phyloP scores from a whole-genome alignment of 805 yeast genomes.

The Priceomyces fermenticarens region DNA sequence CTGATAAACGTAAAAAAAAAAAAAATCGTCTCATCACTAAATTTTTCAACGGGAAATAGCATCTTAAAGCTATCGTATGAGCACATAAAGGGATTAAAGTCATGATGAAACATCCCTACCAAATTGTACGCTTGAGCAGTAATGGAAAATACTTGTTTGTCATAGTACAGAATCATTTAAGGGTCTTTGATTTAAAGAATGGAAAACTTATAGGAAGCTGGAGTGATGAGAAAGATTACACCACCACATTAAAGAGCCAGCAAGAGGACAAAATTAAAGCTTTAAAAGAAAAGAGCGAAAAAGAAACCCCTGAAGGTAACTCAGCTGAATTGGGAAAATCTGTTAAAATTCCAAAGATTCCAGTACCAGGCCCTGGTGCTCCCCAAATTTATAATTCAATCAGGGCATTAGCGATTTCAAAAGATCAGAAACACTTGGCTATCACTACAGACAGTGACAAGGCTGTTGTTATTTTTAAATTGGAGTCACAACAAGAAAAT shows the following conservation, averaged over 20 bases:
- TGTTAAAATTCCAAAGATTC: slow-evolving; percentile 47
- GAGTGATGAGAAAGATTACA: slow-evolving; percentile 57
- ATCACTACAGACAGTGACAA: slow-evolving; percentile 83
- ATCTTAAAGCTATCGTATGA: background rate
- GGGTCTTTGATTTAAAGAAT: slow-evolving; percentile 42
- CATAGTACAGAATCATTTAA: slow-evolving; percentile 57
- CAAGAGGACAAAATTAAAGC: slow-evolving; percentile 39
- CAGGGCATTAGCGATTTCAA: slow-evolving; percentile 55
- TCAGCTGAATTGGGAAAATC: slow-evolving; percentile 24
- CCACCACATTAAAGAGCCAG: slow-evolving; percentile 44
- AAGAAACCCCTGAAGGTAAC: slow-evolving; percentile 20
- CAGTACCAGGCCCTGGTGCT: slow-evolving; percentile 66
- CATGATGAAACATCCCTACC: slow-evolving; percentile 69
- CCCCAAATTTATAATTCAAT: slow-evolving; percentile 67
- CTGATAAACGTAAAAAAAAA: too few species aligned
- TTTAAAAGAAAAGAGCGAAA: slow-evolving; percentile 20
- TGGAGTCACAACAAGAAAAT: slow-evolving; percentile 33
- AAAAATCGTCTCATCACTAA: slow-evolving; percentile 3
- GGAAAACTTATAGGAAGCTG: slow-evolving; percentile 55
- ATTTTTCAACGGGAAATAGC: slow-evolving; percentile 4
- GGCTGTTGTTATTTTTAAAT: slow-evolving; percentile 60
- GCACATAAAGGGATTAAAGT: background rate
- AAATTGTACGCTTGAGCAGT: slow-evolving; percentile 45
- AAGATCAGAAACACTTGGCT: slow-evolving; percentile 51
- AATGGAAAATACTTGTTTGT: slow-evolving; percentile 51